Evolutionary conservation across 1,284 basidiomycete species (phyloP).

Genomic region (Meira nashicola): DNA sequence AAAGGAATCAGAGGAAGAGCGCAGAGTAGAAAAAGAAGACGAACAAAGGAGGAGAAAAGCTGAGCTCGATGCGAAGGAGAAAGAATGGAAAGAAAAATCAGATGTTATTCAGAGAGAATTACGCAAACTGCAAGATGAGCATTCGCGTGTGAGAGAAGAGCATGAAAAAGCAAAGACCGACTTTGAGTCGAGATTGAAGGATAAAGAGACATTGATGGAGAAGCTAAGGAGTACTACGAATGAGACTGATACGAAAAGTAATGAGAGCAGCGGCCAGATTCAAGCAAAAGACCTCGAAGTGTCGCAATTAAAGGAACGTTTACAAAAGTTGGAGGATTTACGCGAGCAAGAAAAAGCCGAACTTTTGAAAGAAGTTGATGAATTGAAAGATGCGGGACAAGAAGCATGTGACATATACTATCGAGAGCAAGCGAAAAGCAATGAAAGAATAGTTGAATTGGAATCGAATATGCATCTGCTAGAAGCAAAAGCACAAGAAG

Average conservation of each 20-base stretch:
- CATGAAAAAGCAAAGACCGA: conserved; percentile 17
- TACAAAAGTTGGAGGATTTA: conserved; percentile 37
- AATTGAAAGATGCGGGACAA: conserved; percentile 75
- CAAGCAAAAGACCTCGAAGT: conserved; percentile 39
- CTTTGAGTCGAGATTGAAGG: conserved; percentile 9
- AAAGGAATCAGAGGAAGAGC: conserved; percentile 28
- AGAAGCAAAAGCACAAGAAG: conserved; percentile 77
- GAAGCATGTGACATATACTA: conserved; percentile 55
- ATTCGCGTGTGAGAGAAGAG: conserved; percentile 24
- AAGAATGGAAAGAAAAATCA: conserved; percentile 17
- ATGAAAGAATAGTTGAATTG: conserved; percentile 51
- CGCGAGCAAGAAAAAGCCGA: conserved; percentile 34
- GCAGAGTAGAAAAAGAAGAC: conserved; percentile 35
- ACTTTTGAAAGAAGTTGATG: conserved; percentile 63
- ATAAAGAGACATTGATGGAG: conserved; percentile 23
- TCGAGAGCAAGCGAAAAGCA: conserved; percentile 43
- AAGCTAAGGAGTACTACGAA: conserved; percentile 12
- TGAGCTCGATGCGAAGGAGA: conserved; percentile 25
- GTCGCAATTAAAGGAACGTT: conserved; percentile 29
- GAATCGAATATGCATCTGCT: conserved; percentile 69
- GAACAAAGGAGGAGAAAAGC: conserved; percentile 9
- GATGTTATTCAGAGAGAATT: conserved; percentile 31
- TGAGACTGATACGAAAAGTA: neutral
- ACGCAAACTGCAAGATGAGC: conserved; percentile 23
- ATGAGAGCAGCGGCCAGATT: conserved; percentile 24